phyloP scores from a whole-genome alignment of 2,329 filamentous ascomycete species.

The Claviceps capensis region DNA sequence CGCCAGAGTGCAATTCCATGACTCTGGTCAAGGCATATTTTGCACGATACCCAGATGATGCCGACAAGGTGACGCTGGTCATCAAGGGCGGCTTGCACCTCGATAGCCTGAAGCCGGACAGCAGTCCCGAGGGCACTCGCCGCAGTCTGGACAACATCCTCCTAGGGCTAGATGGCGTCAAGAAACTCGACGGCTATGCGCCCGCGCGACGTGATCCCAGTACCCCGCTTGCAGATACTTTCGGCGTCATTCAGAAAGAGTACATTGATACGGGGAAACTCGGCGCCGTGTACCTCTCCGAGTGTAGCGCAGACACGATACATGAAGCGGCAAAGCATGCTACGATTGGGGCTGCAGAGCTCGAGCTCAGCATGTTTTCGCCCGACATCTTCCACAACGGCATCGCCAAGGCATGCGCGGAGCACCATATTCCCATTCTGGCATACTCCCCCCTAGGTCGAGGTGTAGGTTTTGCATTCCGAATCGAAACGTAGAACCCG shows the following conservation, averaged over 20 bases:
- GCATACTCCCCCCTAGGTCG: constrained; percentile 39
- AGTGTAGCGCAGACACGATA: constrained; percentile 35
- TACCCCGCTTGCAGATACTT: constrained; percentile 23
- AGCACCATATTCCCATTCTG: constrained; percentile 54
- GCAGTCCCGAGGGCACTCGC: constrained; percentile 39
- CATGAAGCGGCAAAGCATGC: constrained; percentile 29
- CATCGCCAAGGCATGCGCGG: constrained; percentile 38
- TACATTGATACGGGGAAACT: constrained; percentile 39
- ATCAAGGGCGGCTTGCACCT: constrained; percentile 43
- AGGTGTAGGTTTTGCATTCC: constrained; percentile 3
- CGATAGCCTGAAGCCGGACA: constrained; percentile 26
- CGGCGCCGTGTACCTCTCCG: constrained; percentile 37
- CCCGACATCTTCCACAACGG: constrained; percentile 37
- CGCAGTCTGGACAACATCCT: constrained; percentile 45
- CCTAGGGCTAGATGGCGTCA: constrained; percentile 34
- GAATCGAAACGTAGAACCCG: too few species aligned
- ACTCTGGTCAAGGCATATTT: constrained; percentile 50
- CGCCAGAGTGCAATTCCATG: constrained; percentile 41
- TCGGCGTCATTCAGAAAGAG: constrained; percentile 24
- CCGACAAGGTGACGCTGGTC: constrained; percentile 44
- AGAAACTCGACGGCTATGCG: constrained; percentile 48
- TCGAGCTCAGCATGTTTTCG: constrained; percentile 38
- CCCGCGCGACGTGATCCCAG: constrained; percentile 41
- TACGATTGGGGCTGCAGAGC: constrained; percentile 35
- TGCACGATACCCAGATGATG: constrained; percentile 47